phyloP scores from a whole-genome alignment of 2,329 filamentous ascomycete species.

The Bisporella sp. region DNA sequence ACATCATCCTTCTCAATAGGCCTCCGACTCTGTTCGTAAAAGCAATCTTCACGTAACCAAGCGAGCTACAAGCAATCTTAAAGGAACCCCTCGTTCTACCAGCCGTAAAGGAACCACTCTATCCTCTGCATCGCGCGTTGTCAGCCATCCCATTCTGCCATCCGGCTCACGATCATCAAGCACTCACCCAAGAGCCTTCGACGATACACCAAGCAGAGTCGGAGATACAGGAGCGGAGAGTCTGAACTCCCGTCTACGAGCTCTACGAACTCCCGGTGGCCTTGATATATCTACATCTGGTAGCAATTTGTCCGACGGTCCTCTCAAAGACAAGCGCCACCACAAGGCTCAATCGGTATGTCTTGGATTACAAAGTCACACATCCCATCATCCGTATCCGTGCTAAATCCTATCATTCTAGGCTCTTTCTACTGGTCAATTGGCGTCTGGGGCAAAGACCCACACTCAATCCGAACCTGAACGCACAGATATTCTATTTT shows the following conservation, averaged over 20 bases:
- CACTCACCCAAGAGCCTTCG: neutral
- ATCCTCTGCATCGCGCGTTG: neutral
- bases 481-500: slow-evolving; percentile 7
- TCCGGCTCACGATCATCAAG: neutral
- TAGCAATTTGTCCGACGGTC: neutral
- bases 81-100: too few relatives aligned
- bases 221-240: neutral
- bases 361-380: neutral
- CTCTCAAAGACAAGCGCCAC: neutral
- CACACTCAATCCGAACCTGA: neutral
- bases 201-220: neutral
- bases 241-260: neutral
- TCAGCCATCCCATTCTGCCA: neutral
- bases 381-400: slow-evolving; percentile 1
- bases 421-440: too few relatives aligned
- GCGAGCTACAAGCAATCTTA: too few relatives aligned
- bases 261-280: neutral
- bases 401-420: neutral
- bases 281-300: neutral
- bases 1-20: too few relatives aligned
- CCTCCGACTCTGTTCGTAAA: too few relatives aligned
- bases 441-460: neutral
- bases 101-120: too few relatives aligned
- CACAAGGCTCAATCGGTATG: neutral
- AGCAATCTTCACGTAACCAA: too few relatives aligned